Evolutionary conservation across 345 rosid species (phyloP).

Genomic region (Tarenaya hassleriana): DNA sequence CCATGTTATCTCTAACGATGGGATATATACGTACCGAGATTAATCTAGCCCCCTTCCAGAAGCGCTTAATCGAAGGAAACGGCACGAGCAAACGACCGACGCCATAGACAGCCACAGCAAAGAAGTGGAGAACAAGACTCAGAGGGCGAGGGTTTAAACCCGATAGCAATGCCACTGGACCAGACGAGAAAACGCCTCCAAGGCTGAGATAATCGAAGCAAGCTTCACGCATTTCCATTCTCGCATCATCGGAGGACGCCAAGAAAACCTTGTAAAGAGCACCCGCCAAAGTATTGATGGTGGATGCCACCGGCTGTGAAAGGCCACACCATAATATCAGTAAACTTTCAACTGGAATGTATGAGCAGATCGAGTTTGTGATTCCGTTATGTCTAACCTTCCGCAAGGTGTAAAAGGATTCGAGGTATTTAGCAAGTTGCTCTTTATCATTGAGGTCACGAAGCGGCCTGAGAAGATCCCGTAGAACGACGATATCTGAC

Average conservation of each 20-base stretch:
- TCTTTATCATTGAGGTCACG: constrained; percentile 33
- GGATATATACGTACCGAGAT: constrained; percentile 33
- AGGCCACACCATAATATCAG: background rate
- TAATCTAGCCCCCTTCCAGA: constrained; percentile 45
- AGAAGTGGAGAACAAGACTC: constrained; percentile 48
- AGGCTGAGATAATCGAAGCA: constrained; percentile 53
- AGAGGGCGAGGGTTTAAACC: constrained; percentile 48
- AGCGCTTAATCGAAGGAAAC: constrained; percentile 38
- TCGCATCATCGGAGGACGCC: constrained; percentile 43
- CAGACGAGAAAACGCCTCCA: constrained; percentile 42
- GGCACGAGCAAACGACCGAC: constrained; percentile 48
- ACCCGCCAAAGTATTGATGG: constrained; percentile 49
- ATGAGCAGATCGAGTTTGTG: no score
- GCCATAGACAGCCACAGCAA: constrained; percentile 49
- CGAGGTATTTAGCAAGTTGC: constrained; percentile 33
- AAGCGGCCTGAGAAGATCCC: constrained; percentile 36
- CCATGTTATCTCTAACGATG: no score
- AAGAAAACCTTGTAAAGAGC: constrained; percentile 51
- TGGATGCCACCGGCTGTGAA: constrained; percentile 51
- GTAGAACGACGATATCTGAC: constrained; percentile 44
- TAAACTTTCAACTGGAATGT: background rate
- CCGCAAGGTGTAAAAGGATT: constrained; percentile 53
- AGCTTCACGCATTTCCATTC: constrained; percentile 48
- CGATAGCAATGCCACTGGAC: constrained; percentile 47
- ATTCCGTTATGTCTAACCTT: no score